Conservation (phyloP, 2,329 filamentous ascomycete species). For the Simplicillium sp. region DNA sequence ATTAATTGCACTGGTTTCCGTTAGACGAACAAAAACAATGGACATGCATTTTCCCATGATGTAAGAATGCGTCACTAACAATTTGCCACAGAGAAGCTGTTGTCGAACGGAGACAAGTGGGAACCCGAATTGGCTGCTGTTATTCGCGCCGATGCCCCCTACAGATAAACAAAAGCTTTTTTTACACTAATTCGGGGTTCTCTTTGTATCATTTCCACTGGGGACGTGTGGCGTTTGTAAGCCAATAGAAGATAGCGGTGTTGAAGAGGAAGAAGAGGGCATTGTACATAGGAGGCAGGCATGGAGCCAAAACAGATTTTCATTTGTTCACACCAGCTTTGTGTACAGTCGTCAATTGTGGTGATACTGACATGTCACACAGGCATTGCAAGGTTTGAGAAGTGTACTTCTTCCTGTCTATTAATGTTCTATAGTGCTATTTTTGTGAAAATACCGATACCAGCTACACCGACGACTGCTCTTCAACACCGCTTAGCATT, state of each 20-base stretch:
- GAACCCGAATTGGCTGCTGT: slow-evolving; percentile 91
- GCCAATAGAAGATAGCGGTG: not conserved
- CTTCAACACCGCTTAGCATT: not conserved
- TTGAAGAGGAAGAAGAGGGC: not conserved
- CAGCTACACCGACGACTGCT: not conserved
- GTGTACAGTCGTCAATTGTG: slow-evolving; percentile 6
- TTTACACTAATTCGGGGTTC: not conserved
- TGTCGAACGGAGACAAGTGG: slow-evolving; percentile 92
- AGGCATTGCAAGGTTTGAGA: slow-evolving; percentile 11
- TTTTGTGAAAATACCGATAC: not conserved
- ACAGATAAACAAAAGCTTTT: slow-evolving; percentile 47
- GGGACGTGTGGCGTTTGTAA: not conserved
- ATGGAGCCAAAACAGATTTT: slow-evolving; percentile 6
- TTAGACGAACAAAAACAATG: no score
- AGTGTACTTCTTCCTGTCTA: slow-evolving; percentile 9
- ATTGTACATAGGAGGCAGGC: not conserved
- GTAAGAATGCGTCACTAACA: not conserved
- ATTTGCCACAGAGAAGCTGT: slow-evolving; percentile 56
- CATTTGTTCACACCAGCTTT: slow-evolving; percentile 9
- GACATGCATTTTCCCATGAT: no score
- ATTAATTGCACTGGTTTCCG: no score
- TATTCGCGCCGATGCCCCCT: slow-evolving; percentile 88
- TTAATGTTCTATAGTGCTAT: slow-evolving; percentile 11
- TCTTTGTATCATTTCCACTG: slow-evolving; percentile 6
- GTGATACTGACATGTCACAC: no score